These are phyloP conservation scores for Pestalotiopsis sp. DNA, from an alignment of 2,329 filamentous ascomycete species.

Conservation along the genomic window DNA sequence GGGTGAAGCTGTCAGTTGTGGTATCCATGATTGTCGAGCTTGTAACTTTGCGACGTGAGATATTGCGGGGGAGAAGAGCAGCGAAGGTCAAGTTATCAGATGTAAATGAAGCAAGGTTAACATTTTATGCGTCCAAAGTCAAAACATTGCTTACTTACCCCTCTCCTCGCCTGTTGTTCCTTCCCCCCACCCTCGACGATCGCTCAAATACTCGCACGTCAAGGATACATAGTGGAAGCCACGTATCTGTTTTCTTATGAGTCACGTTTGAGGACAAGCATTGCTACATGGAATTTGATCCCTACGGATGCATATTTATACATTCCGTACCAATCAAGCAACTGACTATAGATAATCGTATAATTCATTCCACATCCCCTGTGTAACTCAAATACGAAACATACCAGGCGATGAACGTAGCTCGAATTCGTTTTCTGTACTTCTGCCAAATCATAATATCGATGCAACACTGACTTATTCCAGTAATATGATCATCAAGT, in stretches of 20 bases:
- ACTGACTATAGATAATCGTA: too few relatives aligned
- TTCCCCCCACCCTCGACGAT: background rate
- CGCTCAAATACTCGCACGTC: background rate
- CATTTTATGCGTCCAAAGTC: background rate
- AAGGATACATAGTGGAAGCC: background rate
- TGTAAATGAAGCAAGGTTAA: background rate
- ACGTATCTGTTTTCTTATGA: too few relatives aligned
- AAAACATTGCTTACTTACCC: background rate
- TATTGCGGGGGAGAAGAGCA: background rate
- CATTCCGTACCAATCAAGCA: too few relatives aligned
- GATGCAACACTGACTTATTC: too few relatives aligned
- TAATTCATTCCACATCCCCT: too few relatives aligned
- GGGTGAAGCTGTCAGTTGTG: slow-evolving; percentile 35
- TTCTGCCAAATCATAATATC: too few relatives aligned
- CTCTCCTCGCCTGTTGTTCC: background rate
- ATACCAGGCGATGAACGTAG: too few relatives aligned
- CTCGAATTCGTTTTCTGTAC: too few relatives aligned
- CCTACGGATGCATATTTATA: too few relatives aligned
- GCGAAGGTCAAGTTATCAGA: background rate
- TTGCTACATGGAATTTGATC: too few relatives aligned
- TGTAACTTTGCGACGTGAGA: background rate
- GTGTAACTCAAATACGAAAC: too few relatives aligned
- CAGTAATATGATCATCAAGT: background rate
- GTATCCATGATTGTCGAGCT: background rate
- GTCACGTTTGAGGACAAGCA: too few relatives aligned